These are phyloP conservation scores for Holtermanniella nyarrowii DNA, from an alignment of 768 basidiomycete species.

Conservation along the genomic window DNA sequence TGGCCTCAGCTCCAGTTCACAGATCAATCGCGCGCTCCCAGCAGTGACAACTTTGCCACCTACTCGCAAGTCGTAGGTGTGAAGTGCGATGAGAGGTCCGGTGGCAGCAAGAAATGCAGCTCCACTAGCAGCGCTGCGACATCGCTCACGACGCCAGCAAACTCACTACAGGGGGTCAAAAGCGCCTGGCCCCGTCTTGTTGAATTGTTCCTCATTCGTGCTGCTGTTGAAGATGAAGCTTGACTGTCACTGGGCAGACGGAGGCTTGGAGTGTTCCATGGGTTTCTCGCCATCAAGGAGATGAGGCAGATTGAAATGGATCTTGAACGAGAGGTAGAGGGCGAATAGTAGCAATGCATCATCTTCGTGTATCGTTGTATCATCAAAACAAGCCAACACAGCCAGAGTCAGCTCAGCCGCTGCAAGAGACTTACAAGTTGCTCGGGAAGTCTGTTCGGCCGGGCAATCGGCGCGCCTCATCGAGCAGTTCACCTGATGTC, in stretches of 20 bases:
- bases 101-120: too few relatives aligned
- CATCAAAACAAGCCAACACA: slow-evolving; percentile 28
- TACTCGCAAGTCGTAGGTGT: background rate
- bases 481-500: slow-evolving; percentile 25
- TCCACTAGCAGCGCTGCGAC: too few relatives aligned
- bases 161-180: too few relatives aligned
- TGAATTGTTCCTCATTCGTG: too few relatives aligned
- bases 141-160: too few relatives aligned
- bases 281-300: too few relatives aligned
- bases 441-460: slow-evolving; percentile 41
- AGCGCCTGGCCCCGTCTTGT: too few relatives aligned
- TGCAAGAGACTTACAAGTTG: slow-evolving; percentile 35
- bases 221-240: too few relatives aligned
- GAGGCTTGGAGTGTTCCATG: background rate
- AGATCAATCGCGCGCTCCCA: background rate
- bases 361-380: background rate
- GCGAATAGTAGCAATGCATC: background rate
- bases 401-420: background rate
- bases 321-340: background rate
- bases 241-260: background rate
- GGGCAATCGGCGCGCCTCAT: slow-evolving; percentile 37
- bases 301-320: background rate
- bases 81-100: background rate
- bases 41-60: background rate
- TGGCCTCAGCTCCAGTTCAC: background rate